A percentile compares a stretch with the other conserved stretches of the same genome.
Evolutionary conservation across 2,329 filamentous ascomycete species (phyloP).

Genomic region (Aspergillus sergii): DNA sequence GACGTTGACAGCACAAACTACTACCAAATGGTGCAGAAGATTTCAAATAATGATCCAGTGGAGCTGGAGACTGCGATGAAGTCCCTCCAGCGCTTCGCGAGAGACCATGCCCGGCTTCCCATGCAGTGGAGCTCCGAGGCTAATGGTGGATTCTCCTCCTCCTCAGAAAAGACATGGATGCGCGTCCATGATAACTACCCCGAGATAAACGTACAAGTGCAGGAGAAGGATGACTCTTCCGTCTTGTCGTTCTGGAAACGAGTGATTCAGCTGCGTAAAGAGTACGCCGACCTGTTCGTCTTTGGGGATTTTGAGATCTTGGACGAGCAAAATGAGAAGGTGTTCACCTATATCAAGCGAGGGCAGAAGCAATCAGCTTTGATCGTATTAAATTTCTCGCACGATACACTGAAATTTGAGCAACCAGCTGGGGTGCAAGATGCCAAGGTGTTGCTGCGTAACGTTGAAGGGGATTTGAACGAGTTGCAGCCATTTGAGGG

Average conservation of each 20-base stretch:
- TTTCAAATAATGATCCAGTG: constrained; percentile 38
- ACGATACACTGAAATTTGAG: constrained; percentile 3
- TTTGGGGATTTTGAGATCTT: constrained; percentile 66
- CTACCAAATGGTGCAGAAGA: constrained; percentile 50
- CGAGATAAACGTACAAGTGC: constrained; percentile 51
- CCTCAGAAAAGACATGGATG: constrained; percentile 66
- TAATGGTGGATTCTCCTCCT: constrained; percentile 66
- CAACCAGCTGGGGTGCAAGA: neutral
- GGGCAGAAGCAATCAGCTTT: constrained; percentile 3
- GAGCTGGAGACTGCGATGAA: constrained; percentile 50
- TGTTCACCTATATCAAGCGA: constrained; percentile 48
- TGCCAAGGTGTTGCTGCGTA: constrained; percentile 27
- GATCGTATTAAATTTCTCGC: constrained; percentile 22
- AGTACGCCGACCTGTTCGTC: constrained; percentile 63
- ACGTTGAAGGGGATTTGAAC: constrained; percentile 19
- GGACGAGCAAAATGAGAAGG: constrained; percentile 51
- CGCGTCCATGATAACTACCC: constrained; percentile 59
- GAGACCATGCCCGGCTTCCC: constrained; percentile 71
- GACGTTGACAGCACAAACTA: constrained; percentile 65
- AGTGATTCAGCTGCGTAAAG: constrained; percentile 61
- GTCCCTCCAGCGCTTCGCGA: constrained; percentile 59
- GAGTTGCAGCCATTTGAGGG: constrained; percentile 37
- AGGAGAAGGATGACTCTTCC: constrained; percentile 47
- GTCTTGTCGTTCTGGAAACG: constrained; percentile 63
- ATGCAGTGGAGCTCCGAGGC: constrained; percentile 67